Evolutionary conservation across 257 asterid genomes (phyloP), one percentile per base, ranked within the genome.

Genomic region (Solanum clarkiae): DNA sequence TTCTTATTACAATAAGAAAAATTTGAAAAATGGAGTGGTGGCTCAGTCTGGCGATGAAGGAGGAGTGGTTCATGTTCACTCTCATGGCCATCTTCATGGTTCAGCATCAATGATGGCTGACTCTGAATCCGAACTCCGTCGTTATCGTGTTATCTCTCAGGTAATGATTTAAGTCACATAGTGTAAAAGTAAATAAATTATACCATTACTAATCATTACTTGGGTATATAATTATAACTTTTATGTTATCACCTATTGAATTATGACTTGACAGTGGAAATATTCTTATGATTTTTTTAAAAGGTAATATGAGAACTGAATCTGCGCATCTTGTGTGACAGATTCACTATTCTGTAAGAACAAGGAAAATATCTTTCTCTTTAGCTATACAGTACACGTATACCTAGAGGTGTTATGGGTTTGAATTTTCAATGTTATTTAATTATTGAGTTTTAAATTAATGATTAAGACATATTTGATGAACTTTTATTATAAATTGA

Each of bases 91-190:
- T 80, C 63, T 84, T 29, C 91, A 89, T 80, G 89, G 84, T 63
- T 26, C 84, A 20, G 14, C 81, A 15, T 26, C 84, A 17, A 5
- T 22, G 1, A n/a, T 55, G 29, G 0, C 22, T 10, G 56, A 84
- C 13, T 36, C 81, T 5, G 16, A 84, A 2, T 63, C 85, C 0
- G 82, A 84, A 7, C 47, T 84, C 13, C 85, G 72, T 5, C 75
- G 90, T 2, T 85, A 89, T 0, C 88, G 91, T 18, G 83, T 89
- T 36, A 55, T 89, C n/a, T 88, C 90, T 24, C 86, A 85, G 84
- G 88, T 86, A 20, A 22, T 8, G 0, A 8, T 20, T 20, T 57
- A 18, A 57, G 11, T 56, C 18, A 17, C 8, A 51, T 32, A 36
- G 42, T 36, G 7, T 36, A 36, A 36, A 36, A 36, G 6, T 36